phyloP scores from a whole-genome alignment of 2,329 filamentous ascomycete genomes.

The Pseudogymnoascus sp. region DNA sequence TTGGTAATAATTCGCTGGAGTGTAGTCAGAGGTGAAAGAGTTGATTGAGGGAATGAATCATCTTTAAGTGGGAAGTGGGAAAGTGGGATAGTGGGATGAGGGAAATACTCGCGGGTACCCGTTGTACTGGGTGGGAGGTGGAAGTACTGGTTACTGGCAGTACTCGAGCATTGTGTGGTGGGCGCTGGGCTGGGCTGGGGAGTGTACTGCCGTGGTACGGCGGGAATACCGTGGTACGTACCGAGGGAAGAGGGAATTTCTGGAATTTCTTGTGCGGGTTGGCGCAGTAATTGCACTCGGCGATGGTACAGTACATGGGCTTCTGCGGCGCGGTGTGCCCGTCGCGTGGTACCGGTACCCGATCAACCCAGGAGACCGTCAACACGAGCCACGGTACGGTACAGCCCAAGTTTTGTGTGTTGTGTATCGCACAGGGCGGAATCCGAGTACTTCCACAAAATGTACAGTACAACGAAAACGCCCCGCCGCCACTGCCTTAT shows the following conservation, averaged over 20 bases:
- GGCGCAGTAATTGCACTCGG: not conserved
- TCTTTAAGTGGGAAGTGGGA: slow-evolving; percentile 7
- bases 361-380: not conserved
- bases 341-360: not conserved
- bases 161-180: not conserved
- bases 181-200: not conserved
- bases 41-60: slow-evolving; percentile 9
- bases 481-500: not conserved
- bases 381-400: not conserved
- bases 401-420: not conserved
- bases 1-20: not conserved
- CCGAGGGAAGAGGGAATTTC: not conserved
- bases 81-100: slow-evolving; percentile 3
- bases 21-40: not conserved
- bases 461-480: slow-evolving; percentile 3
- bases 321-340: not conserved
- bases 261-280: slow-evolving; percentile 2
- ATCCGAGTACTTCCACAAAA: not conserved
- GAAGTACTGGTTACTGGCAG: not conserved
- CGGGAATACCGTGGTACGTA: slow-evolving; percentile 2
- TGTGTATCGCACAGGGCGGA: not conserved
- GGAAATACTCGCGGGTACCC: not conserved
- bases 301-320: not conserved
- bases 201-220: not conserved
- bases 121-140: too few relatives aligned